Conservation (phyloP, 164 flowering plant species). For the Aristolochia californica region DNA sequence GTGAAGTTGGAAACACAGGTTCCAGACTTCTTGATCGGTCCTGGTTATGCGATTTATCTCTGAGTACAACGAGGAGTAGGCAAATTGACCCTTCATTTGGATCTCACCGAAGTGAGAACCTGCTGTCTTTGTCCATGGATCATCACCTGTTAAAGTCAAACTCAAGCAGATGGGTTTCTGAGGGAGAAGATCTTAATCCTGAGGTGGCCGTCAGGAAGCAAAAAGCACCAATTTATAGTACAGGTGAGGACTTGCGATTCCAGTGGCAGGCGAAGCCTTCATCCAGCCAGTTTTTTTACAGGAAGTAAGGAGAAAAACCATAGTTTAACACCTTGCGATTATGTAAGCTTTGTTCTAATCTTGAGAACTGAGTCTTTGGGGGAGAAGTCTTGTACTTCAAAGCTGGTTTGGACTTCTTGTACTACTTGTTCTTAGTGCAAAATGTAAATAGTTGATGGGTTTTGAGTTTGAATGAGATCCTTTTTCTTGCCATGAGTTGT, state of each 20-base stretch:
- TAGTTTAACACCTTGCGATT: constrained; percentile 17
- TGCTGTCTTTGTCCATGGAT: constrained; percentile 33
- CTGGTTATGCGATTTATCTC: constrained; percentile 14
- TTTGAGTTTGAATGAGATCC: constrained; percentile 2
- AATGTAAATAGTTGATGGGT: constrained; percentile 6
- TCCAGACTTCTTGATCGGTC: constrained; percentile 25
- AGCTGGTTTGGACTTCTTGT: constrained; percentile 11
- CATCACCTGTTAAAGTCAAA: constrained; percentile 20
- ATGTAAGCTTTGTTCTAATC: constrained; percentile 6
- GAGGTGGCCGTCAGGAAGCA: constrained; percentile 40
- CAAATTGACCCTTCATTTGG: constrained; percentile 1
- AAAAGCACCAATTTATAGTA: constrained; percentile 21
- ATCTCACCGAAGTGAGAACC: constrained; percentile 18
- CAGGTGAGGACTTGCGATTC: constrained; percentile 30
- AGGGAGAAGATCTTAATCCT: constrained; percentile 24
- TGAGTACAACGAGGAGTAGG: background rate
- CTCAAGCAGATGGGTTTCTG: constrained; percentile 25
- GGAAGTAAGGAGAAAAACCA: constrained; percentile 32
- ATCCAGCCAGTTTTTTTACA: constrained; percentile 24
- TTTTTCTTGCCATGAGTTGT: background rate
- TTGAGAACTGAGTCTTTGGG: constrained; percentile 6
- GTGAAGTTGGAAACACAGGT: constrained; percentile 25
- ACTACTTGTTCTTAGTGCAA: constrained; percentile 1
- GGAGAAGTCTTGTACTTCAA: constrained; percentile 6
- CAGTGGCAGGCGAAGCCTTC: constrained; percentile 24